Conservation (phyloP, 495 filamentous ascomycete species). For the Apiosordaria backusii region DNA sequence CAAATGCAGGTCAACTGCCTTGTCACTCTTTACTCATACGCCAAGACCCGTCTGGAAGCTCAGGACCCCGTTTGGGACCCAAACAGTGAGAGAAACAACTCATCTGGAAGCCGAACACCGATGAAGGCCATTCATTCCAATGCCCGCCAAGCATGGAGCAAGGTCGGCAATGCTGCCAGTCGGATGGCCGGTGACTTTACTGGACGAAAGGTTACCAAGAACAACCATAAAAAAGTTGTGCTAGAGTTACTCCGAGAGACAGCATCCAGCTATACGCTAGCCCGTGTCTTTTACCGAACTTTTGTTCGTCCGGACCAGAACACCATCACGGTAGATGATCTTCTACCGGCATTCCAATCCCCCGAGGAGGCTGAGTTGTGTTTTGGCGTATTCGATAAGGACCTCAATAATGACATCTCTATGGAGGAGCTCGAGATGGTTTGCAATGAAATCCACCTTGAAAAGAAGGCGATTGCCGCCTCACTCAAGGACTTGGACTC, state of each 20-base stretch:
- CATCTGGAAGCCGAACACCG: constrained; percentile 67
- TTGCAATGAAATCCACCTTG: constrained; percentile 90
- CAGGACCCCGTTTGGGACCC: constrained; percentile 60
- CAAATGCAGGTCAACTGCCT: constrained; percentile 56
- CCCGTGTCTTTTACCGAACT: constrained; percentile 87
- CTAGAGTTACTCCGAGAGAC: constrained; percentile 71
- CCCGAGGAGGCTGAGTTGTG: constrained; percentile 87
- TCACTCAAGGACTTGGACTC: constrained; percentile 94
- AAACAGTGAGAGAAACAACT: constrained; percentile 24
- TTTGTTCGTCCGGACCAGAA: constrained; percentile 73
- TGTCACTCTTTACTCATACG: constrained; percentile 72
- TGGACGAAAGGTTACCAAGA: constrained; percentile 67
- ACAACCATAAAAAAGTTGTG: constrained; percentile 77
- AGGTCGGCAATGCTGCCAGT: constrained; percentile 81
- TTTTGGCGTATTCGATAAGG: constrained; percentile 92
- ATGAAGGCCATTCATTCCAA: constrained; percentile 63
- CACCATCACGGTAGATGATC: constrained; percentile 69
- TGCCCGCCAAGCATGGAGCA: constrained; percentile 68
- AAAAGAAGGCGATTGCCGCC: constrained; percentile 92
- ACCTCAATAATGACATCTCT: constrained; percentile 94
- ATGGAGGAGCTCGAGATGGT: constrained; percentile 93
- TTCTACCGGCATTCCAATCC: constrained; percentile 76
- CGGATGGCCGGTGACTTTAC: constrained; percentile 96
- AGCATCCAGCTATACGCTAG: constrained; percentile 76
- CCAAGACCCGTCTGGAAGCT: constrained; percentile 66